These are phyloP conservation scores for Forsythia suspensa DNA, from an alignment of 257 asterid genomes.

Conservation along the genomic window DNA sequence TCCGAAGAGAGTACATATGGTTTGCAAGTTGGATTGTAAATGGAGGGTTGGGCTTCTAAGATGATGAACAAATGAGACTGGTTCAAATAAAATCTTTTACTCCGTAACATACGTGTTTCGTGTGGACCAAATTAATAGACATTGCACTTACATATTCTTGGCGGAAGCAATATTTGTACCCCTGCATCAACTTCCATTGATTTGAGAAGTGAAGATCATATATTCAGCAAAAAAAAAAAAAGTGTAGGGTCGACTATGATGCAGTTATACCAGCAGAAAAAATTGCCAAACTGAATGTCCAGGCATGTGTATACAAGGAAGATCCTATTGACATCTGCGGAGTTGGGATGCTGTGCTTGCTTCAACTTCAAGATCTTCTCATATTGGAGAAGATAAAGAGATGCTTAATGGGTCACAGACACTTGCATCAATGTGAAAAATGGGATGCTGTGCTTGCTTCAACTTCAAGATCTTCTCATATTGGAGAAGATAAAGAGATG, in stretches of 20 bases:
- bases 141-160: too few relatives aligned
- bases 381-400: conserved; percentile 50
- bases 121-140: too few relatives aligned
- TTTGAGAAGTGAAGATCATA: conserved; percentile 27
- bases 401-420: conserved; percentile 37
- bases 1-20: too few relatives aligned
- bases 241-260: conserved; percentile 90
- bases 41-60: too few relatives aligned
- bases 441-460: conserved; percentile 83
- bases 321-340: conserved; percentile 59
- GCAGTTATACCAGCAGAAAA: conserved; percentile 81
- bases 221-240: conserved; percentile 31
- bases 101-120: too few relatives aligned
- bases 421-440: conserved; percentile 80
- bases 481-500: conserved; percentile 49
- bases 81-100: too few relatives aligned
- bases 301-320: conserved; percentile 61
- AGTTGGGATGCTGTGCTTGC: conserved; percentile 85
- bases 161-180: conserved; percentile 26
- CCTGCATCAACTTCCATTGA: conserved; percentile 25
- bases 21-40: too few relatives aligned
- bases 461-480: conserved; percentile 56
- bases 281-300: conserved; percentile 75
- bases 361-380: conserved; percentile 64
- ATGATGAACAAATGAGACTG: too few relatives aligned